Percentiles rank a stretch among this genome's conserved stretches.
phyloP scores from a whole-genome alignment of 768 basidiomycete species.

The Calocera viscosa region DNA sequence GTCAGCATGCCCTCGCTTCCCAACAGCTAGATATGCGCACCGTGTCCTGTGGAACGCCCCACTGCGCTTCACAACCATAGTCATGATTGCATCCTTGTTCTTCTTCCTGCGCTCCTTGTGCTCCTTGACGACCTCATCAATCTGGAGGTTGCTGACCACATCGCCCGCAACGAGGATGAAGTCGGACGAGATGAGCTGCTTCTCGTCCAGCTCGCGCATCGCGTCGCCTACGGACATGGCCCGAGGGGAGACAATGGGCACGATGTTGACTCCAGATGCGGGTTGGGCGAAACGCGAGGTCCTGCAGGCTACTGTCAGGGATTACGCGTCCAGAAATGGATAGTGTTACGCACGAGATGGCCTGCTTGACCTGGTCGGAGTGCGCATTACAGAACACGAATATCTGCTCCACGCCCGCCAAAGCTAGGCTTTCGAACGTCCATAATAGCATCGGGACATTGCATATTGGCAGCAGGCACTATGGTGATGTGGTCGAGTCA shows the following conservation, averaged over 20 bases:
- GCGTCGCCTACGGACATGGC: conserved; percentile 84
- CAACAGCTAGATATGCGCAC: conserved; percentile 30
- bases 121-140: conserved; percentile 75
- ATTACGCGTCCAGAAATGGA: background rate
- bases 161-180: conserved; percentile 87
- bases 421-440: conserved; percentile 88
- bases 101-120: conserved; percentile 78
- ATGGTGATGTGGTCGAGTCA: conserved; percentile 8
- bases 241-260: conserved; percentile 73
- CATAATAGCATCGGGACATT: conserved; percentile 88
- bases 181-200: conserved; percentile 79
- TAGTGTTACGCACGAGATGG: conserved; percentile 54
- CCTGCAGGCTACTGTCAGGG: conserved; percentile 28
- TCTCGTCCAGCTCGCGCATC: conserved; percentile 85
- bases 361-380: conserved; percentile 69
- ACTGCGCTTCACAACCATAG: conserved; percentile 79
- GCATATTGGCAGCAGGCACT: conserved; percentile 90
- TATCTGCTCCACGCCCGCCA: conserved; percentile 93
- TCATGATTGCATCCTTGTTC: conserved; percentile 93
- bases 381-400: conserved; percentile 92
- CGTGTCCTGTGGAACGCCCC: conserved; percentile 54
- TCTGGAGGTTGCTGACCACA: conserved; percentile 82
- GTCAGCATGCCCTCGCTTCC: conserved; percentile 16
- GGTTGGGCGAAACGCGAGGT: conserved; percentile 78
- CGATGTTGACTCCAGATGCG: conserved; percentile 65